phyloP scores from a whole-genome alignment of 306 rosid genomes.

The Acmispon strigosus region DNA sequence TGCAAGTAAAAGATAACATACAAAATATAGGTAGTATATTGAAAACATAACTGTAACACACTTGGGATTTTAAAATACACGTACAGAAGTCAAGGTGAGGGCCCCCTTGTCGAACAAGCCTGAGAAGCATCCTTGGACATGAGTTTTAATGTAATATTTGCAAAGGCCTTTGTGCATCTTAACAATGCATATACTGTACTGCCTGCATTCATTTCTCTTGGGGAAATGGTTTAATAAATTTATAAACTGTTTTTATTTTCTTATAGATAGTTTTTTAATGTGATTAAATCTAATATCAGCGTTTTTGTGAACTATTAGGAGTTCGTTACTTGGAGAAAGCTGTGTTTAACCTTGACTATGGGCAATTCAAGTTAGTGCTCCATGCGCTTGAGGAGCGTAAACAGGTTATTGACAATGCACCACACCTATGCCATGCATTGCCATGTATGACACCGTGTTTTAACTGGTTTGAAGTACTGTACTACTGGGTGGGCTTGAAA shows the following conservation, averaged over 20 bases:
- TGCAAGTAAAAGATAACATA: no score
- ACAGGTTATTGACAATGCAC: constrained; percentile 90
- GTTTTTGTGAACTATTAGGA: constrained; percentile 43
- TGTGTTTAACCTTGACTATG: constrained; percentile 84
- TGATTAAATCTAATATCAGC: background rate
- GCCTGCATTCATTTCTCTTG: background rate
- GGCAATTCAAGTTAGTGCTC: constrained; percentile 90
- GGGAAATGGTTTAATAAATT: background rate
- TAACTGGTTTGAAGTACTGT: constrained; percentile 86
- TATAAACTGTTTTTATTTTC: background rate
- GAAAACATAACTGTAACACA: no score
- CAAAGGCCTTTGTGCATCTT: background rate
- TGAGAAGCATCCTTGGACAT: no score
- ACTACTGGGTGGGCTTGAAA: constrained; percentile 94
- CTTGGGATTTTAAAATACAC: no score
- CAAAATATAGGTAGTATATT: no score
- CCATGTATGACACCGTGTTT: constrained; percentile 99
- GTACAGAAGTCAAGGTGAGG: background rate
- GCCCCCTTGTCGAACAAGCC: background rate
- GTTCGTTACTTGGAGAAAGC: constrained; percentile 99
- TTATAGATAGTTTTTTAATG: background rate
- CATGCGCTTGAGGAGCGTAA: constrained; percentile 97
- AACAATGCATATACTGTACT: background rate
- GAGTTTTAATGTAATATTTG: background rate
- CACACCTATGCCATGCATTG: constrained; percentile 93